Conservation (phyloP, 139 green algal genomes). For the Volvox reticuliferus region DNA sequence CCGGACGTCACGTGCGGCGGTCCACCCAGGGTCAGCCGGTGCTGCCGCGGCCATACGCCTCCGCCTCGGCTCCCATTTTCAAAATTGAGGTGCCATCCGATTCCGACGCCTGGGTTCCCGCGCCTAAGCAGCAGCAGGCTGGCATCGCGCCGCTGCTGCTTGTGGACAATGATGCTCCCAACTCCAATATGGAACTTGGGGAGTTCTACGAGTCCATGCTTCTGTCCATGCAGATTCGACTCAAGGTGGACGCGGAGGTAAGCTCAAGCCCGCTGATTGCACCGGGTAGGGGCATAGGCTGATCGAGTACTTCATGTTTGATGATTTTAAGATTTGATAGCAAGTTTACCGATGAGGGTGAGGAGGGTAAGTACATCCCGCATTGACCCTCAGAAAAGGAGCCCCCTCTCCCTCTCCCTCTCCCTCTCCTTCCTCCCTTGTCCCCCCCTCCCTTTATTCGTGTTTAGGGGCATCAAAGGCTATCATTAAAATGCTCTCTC, state of each 20-base stretch:
- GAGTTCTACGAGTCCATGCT: conserved; percentile 40
- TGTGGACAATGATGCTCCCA: background rate
- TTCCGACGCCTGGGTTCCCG: conserved; percentile 3
- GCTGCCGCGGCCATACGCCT: background rate
- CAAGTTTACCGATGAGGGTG: no score
- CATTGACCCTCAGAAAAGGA: no score
- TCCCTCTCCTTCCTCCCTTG: no score
- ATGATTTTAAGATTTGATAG: no score
- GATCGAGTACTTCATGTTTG: no score
- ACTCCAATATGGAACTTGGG: background rate
- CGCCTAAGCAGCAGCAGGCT: conserved; percentile 6
- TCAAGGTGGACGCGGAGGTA: conserved; percentile 43
- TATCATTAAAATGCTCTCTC: no score
- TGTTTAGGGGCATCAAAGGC: no score
- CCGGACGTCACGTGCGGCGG: background rate
- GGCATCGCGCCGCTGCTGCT: background rate
- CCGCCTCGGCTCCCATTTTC: background rate
- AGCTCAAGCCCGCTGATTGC: background rate
- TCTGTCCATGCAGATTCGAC: conserved; percentile 28
- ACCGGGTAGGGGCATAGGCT: no score
- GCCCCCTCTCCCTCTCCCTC: no score
- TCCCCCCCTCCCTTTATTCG: no score
- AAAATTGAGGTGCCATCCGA: background rate
- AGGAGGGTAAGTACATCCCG: no score
- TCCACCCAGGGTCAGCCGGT: background rate